These are phyloP conservation scores for Albophoma yamanashiensis DNA, from an alignment of 2,329 filamentous ascomycete genomes.

Conservation along the genomic window DNA sequence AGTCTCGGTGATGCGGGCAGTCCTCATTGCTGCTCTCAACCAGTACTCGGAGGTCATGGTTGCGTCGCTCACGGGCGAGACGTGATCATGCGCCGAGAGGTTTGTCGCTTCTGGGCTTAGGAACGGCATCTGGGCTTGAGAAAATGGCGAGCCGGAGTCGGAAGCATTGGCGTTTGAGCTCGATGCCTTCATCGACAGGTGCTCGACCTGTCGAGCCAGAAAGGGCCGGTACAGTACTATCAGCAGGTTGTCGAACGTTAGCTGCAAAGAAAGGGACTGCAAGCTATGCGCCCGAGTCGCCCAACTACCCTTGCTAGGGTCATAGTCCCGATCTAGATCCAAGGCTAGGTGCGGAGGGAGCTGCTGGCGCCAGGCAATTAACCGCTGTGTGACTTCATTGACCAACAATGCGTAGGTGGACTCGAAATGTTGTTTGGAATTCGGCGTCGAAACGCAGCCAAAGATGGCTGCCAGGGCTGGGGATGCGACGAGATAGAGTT, in stretches of 20 bases:
- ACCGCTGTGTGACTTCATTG: background rate
- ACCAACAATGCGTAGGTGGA: background rate
- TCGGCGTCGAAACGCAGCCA: constrained; percentile 3
- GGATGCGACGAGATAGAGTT: constrained; percentile 17
- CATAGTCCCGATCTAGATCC: background rate
- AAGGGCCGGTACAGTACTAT: constrained; percentile 31
- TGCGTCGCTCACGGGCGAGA: background rate
- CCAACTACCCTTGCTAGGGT: background rate
- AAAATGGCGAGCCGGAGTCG: background rate
- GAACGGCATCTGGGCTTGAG: background rate
- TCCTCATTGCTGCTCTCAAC: constrained; percentile 26
- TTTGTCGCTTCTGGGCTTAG: background rate
- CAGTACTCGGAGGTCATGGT: constrained; percentile 16
- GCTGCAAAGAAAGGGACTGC: constrained; percentile 28
- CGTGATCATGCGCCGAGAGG: background rate
- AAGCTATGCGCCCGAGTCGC: constrained; percentile 7
- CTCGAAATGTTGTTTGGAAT: background rate
- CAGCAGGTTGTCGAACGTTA: constrained; percentile 30
- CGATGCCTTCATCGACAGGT: constrained; percentile 8
- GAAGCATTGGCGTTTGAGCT: background rate
- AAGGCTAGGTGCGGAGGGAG: background rate
- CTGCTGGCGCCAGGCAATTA: background rate
- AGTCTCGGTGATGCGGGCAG: constrained; percentile 22
- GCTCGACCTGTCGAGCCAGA: constrained; percentile 22
- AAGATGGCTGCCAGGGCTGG: constrained; percentile 18